phyloP scores from a whole-genome alignment of 1,284 basidiomycete species.

The Ganoderma boninense region DNA sequence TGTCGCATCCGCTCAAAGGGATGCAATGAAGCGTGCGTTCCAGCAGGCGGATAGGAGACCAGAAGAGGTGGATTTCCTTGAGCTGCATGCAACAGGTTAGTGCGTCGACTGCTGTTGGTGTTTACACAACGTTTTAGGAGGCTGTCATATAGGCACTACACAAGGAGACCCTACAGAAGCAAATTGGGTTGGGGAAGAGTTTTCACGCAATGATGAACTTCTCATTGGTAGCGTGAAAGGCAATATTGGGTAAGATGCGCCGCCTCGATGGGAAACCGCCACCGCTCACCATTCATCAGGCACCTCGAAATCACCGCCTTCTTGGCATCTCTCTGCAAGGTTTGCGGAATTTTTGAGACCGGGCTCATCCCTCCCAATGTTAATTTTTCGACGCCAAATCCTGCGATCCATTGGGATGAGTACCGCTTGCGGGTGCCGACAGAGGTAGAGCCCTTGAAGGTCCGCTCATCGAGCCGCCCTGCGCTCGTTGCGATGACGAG shows the following conservation, averaged over 20 bases:
- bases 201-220: conserved; percentile 41
- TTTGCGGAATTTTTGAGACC: conserved; percentile 47
- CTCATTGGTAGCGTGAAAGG: conserved; percentile 55
- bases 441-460: conserved; percentile 33
- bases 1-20: conserved; percentile 45
- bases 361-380: conserved; percentile 49
- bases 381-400: conserved; percentile 47
- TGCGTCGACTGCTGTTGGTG: conserved; percentile 11
- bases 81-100: conserved; percentile 59
- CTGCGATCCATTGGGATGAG: conserved; percentile 48
- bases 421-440: conserved; percentile 40
- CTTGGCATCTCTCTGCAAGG: conserved; percentile 52
- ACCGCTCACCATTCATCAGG: too few species aligned
- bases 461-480: conserved; percentile 24
- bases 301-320: conserved; percentile 53
- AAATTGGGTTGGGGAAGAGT: conserved; percentile 53
- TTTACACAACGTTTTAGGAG: too few species aligned
- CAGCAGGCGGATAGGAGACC: conserved; percentile 40
- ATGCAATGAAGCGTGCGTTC: conserved; percentile 44
- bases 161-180: conserved; percentile 58
- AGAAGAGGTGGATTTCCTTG: conserved; percentile 53
- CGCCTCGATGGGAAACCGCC: too few species aligned
- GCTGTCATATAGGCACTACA: conserved; percentile 48
- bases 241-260: conserved; percentile 56
- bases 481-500: conserved; percentile 50